Percentiles rank a stretch among this genome's conserved stretches.
phyloP scores from a whole-genome alignment of 805 yeast species.

The Kodamaea leandrae region DNA sequence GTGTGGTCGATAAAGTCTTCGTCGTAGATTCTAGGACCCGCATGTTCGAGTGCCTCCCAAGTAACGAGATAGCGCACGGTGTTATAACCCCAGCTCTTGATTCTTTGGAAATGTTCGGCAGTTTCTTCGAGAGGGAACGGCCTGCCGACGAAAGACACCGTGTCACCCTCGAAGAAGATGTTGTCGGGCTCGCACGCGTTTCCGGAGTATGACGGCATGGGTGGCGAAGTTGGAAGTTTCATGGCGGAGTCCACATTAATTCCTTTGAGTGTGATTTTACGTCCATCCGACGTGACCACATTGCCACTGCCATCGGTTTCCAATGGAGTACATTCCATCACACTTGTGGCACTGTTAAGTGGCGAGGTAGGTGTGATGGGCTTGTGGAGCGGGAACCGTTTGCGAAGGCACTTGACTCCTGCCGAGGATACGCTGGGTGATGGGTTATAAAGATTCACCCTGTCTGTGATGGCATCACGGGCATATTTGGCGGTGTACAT shows the following conservation, averaged over 20 bases:
- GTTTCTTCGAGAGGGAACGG: conserved; percentile 81
- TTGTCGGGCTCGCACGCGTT: conserved; percentile 34
- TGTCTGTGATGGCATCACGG: conserved; percentile 30
- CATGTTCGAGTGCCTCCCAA: conserved; percentile 93
- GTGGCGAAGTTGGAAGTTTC: conserved; percentile 65
- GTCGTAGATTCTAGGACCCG: conserved; percentile 83
- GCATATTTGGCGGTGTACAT: conserved; percentile 25
- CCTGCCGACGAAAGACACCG: conserved; percentile 76
- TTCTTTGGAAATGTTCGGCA: conserved; percentile 59
- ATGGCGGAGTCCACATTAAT: conserved; percentile 76
- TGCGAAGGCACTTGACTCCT: conserved; percentile 28
- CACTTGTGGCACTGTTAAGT: conserved; percentile 6
- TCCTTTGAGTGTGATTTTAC: conserved; percentile 69
- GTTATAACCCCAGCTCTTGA: conserved; percentile 81
- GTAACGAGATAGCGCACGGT: conserved; percentile 72
- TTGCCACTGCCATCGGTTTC: conserved; percentile 49
- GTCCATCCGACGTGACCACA: conserved; percentile 49
- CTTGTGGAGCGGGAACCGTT: conserved; percentile 17
- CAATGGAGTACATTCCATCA: conserved; percentile 22
- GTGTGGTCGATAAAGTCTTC: conserved; percentile 72
- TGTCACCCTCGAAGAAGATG: conserved; percentile 66
- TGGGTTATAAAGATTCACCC: conserved; percentile 29
- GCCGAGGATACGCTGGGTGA: conserved; percentile 23
- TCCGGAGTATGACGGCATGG: conserved; percentile 40
- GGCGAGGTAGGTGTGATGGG: conserved; percentile 15